Conservation (phyloP, 176 grass and related monocot species). For the Aegilops speltoides region DNA sequence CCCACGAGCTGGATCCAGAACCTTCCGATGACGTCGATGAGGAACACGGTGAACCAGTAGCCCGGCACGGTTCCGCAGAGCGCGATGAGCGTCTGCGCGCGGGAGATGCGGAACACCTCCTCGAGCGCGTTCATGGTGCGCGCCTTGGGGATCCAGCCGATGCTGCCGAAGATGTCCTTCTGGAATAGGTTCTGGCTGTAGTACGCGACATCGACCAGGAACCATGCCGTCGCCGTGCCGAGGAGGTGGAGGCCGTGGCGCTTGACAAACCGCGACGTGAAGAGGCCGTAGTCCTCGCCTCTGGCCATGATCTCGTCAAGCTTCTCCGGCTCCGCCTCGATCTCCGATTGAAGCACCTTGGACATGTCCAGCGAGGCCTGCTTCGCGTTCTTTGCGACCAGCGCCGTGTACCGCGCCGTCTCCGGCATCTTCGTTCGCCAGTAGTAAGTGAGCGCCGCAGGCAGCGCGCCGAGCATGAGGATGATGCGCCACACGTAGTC, state of each 20-base stretch:
- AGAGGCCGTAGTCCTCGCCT: not conserved
- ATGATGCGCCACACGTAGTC: slow-evolving; percentile 17
- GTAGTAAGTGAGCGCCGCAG: slow-evolving; percentile 45
- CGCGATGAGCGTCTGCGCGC: slow-evolving; percentile 62
- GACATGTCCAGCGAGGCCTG: slow-evolving; percentile 66
- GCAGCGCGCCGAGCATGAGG: slow-evolving; percentile 7
- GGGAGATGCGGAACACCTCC: slow-evolving; percentile 68
- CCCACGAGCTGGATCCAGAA: not conserved
- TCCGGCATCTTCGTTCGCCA: slow-evolving; percentile 80
- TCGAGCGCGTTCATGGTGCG: slow-evolving; percentile 59
- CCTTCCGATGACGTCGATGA: slow-evolving; percentile 51
- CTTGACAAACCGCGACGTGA: not conserved
- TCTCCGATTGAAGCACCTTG: slow-evolving; percentile 39
- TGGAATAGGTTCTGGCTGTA: slow-evolving; percentile 77
- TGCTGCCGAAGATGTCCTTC: slow-evolving; percentile 70
- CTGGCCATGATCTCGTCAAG: no score
- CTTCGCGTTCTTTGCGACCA: slow-evolving; percentile 51
- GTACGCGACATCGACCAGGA: slow-evolving; percentile 69
- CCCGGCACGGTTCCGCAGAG: slow-evolving; percentile 80
- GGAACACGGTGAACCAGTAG: slow-evolving; percentile 68
- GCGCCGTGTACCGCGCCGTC: slow-evolving; percentile 75
- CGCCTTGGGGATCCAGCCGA: slow-evolving; percentile 47
- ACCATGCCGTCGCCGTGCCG: slow-evolving; percentile 27
- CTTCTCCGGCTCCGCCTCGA: no score
- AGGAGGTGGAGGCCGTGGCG: not conserved